A percentile compares a stretch with the other conserved stretches of the same genome.
These are phyloP conservation scores for Carallia brachiata DNA, from an alignment of 345 rosid species.

Conservation along the genomic window DNA sequence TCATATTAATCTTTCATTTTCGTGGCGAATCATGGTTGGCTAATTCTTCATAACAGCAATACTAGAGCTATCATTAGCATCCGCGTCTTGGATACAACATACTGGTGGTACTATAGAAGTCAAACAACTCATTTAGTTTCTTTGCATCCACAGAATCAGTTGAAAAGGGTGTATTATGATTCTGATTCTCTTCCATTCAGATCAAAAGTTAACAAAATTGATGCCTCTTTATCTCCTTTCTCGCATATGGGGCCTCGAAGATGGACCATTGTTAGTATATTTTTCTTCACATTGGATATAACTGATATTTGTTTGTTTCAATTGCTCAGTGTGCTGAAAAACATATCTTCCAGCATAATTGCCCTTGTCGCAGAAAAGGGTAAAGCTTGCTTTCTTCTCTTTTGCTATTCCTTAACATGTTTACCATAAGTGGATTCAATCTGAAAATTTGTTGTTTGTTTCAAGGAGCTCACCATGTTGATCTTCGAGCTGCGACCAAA, in stretches of 20 bases:
- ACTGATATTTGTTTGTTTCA: neutral
- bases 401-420: too few species aligned
- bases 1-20: neutral
- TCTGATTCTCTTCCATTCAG: too few species aligned
- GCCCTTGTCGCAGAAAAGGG: conserved; percentile 69
- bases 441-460: conserved; percentile 2
- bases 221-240: too few species aligned
- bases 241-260: too few species aligned
- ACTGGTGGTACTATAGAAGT: too few species aligned
- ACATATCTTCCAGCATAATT: conserved; percentile 58
- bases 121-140: too few species aligned
- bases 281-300: neutral
- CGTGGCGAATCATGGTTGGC: neutral
- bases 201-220: too few species aligned
- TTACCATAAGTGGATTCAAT: neutral
- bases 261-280: too few species aligned
- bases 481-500: conserved; percentile 52
- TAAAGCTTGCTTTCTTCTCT: conserved; percentile 13
- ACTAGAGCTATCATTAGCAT: too few species aligned
- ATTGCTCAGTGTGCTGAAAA: conserved; percentile 57
- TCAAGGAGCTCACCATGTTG: conserved; percentile 70
- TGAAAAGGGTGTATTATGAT: too few species aligned
- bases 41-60: neutral
- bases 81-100: too few species aligned
- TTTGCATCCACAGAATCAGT: too few species aligned